phyloP scores from a whole-genome alignment of 208 protist species.

The Trypanosomatidae sp. region DNA sequence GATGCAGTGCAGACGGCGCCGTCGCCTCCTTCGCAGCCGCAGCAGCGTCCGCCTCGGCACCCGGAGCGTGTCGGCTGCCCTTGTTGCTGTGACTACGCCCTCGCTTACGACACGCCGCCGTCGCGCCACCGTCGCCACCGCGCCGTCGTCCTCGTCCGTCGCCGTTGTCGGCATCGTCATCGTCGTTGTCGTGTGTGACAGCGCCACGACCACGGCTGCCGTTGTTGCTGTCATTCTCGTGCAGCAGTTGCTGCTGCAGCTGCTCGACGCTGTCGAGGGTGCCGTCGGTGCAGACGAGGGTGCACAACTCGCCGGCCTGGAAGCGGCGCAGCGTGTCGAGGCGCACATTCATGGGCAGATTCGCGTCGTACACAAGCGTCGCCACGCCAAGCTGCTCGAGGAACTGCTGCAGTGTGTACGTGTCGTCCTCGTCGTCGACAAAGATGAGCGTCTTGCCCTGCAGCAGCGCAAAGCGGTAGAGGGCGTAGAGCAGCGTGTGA shows the following conservation, averaged over 20 bases:
- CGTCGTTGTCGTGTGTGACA: not conserved
- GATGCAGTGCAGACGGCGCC: slow-evolving; percentile 59
- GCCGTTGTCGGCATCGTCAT: not conserved
- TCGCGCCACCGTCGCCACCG: not conserved
- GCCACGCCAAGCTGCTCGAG: slow-evolving; percentile 91
- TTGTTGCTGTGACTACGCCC: not conserved
- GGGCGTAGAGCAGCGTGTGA: slow-evolving; percentile 90
- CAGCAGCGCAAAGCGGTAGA: slow-evolving; percentile 89
- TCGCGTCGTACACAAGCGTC: slow-evolving; percentile 90
- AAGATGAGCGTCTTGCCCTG: slow-evolving; percentile 95
- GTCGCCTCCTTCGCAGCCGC: slow-evolving; percentile 2
- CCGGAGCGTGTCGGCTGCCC: too few species aligned
- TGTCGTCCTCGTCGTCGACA: slow-evolving; percentile 89
- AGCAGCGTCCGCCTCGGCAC: not conserved
- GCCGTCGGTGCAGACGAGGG: slow-evolving; percentile 94
- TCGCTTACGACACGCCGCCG: not conserved
- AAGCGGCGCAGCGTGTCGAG: slow-evolving; percentile 92
- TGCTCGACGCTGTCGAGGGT: slow-evolving; percentile 68
- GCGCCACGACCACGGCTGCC: not conserved
- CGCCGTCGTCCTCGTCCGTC: not conserved
- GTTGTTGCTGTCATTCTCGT: slow-evolving; percentile 1
- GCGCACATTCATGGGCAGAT: slow-evolving; percentile 93
- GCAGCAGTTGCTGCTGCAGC: slow-evolving; percentile 30
- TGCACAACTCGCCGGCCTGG: slow-evolving; percentile 90
- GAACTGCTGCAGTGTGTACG: slow-evolving; percentile 94